Evolutionary conservation across 2,329 filamentous ascomycete species (phyloP).

Genomic region (Fusarium setosum): DNA sequence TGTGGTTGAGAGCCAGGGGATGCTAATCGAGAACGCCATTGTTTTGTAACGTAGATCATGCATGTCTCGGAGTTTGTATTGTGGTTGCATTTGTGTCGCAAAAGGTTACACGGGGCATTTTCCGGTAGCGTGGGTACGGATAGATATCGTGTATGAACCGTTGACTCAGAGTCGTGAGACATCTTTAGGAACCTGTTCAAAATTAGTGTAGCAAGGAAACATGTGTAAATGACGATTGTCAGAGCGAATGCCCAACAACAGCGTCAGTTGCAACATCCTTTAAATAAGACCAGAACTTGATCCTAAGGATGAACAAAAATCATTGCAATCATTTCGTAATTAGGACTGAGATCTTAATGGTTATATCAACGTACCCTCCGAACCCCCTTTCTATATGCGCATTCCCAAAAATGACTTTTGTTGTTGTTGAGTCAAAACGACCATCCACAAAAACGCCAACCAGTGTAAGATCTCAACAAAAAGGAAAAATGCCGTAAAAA

Average conservation of each 20-base stretch:
- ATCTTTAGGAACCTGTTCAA: background rate
- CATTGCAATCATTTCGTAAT: slow-evolving; percentile 26
- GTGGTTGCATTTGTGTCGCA: slow-evolving; percentile 9
- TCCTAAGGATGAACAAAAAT: background rate
- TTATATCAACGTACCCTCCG: slow-evolving; percentile 39
- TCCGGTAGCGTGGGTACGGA: background rate
- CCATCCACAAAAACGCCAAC: slow-evolving; percentile 43
- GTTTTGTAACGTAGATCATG: slow-evolving; percentile 56
- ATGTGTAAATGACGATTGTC: background rate
- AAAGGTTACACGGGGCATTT: slow-evolving; percentile 7
- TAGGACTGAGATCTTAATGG: slow-evolving; percentile 39
- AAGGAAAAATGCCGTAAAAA: slow-evolving; percentile 29
- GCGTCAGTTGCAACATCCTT: background rate
- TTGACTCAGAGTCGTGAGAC: background rate
- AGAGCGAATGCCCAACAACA: background rate
- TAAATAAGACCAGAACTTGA: background rate
- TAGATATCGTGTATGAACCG: background rate
- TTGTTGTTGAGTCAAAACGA: slow-evolving; percentile 35
- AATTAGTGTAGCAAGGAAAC: background rate
- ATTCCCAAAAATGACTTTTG: slow-evolving; percentile 41
- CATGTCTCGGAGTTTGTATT: slow-evolving; percentile 38
- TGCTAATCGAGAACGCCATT: slow-evolving; percentile 82
- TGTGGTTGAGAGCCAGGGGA: slow-evolving; percentile 82
- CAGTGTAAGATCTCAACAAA: slow-evolving; percentile 36
- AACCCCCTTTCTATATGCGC: slow-evolving; percentile 42